Base-by-base conservation (phyloP, 768 basidiomycete genomes). In the Chalciporus sphaerocephalus region DNA sequence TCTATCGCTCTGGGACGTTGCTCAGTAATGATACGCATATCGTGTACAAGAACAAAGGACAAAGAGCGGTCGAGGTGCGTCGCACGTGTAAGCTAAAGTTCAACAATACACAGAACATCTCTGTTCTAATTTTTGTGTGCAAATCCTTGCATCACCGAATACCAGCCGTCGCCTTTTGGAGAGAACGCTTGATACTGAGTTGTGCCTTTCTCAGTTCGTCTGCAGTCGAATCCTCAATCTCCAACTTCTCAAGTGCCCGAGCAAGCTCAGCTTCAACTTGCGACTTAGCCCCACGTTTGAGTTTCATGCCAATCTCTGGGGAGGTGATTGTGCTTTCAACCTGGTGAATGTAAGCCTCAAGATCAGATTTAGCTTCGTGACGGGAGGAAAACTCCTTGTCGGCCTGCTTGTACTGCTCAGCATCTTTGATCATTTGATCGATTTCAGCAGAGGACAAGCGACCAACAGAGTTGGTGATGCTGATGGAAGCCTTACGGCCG, bases 361-460 rank as follows among this genome's bases (percentile, higher is more conserved):
- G 87, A 70, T 97, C 94, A 38, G 93, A 90, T 72, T 94, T 96
- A 53, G 96, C 93, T 73, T 98, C 94, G 67, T 99, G 96, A 55
- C 89, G 89, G 45, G 94, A 86, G 52, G 92, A 90, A 81, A 95
- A 98, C 68, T 98, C 96, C 76, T 93, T 96, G 80, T 92, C 89
- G 21, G 87, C 91, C 66, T 83, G 81, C 78, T 93, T 94, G 82
- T 81, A 96, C 69, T 93, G 91, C 70, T 98, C 95, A 43, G 96
- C 62, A 64, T 98, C 95, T 79, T 94, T 93, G 78, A 98, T 96
- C 96, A 98, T 98, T 74, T 98, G 94, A 63, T 97, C 94, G 54
- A 99, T 99, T 79, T 99, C 96, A 57, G 86, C 90, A 42, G 87
- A 81, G 38, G 95, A 96, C 58, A 99, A 83, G 73, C 96, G 94